Percentiles rank a stretch among this genome's conserved stretches.
These are phyloP conservation scores for Fusarium anthophilum DNA, from an alignment of 2,329 filamentous ascomycete genomes.

Conservation along the genomic window DNA sequence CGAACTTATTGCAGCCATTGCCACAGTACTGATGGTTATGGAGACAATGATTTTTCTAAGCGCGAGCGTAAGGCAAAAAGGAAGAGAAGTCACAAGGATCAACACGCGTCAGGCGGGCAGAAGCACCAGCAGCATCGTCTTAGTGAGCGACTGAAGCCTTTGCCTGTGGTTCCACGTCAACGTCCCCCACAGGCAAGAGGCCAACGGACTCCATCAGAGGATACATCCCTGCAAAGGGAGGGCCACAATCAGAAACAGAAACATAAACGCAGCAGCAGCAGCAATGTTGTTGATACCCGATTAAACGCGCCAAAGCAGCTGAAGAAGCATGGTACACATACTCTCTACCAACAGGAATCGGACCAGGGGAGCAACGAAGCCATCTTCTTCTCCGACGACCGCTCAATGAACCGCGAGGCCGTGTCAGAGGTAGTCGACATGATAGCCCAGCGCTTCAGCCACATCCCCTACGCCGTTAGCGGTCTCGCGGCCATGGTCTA, in stretches of 20 bases:
- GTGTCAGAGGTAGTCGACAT: constrained; percentile 51
- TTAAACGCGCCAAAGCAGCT: background rate
- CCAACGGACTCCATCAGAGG: background rate
- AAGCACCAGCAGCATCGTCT: background rate
- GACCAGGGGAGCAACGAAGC: constrained; percentile 18
- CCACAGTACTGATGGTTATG: background rate
- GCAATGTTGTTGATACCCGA: background rate
- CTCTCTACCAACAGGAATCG: background rate
- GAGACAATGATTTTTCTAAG: background rate
- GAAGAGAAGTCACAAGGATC: constrained; percentile 11
- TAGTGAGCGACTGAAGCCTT: constrained; percentile 10
- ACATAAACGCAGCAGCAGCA: background rate
- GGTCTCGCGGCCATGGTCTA: constrained; percentile 57
- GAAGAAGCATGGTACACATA: background rate
- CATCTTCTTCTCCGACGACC: constrained; percentile 14
- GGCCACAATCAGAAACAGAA: constrained; percentile 4
- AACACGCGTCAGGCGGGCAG: constrained; percentile 10
- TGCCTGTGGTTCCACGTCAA: constrained; percentile 28
- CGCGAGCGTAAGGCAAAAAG: background rate
- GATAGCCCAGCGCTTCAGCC: constrained; percentile 52
- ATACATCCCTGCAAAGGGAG: constrained; percentile 15
- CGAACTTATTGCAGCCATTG: background rate
- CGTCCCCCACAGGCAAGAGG: constrained; percentile 17
- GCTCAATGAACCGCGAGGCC: constrained; percentile 42
- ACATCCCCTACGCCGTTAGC: constrained; percentile 58